Evolutionary conservation across 441 rosid species (phyloP).

Genomic region (Raphanus hybrid): DNA sequence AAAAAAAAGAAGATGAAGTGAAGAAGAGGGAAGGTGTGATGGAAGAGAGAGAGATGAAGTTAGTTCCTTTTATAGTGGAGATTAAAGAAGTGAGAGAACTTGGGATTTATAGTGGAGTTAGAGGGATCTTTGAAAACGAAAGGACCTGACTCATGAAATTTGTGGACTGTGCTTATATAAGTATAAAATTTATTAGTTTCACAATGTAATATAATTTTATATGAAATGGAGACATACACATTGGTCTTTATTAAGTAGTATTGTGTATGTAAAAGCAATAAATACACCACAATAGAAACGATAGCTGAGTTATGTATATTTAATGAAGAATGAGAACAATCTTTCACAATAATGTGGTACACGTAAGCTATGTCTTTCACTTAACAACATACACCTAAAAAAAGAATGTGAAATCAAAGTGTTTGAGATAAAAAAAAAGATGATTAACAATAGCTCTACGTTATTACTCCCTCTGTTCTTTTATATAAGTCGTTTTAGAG

Average conservation of each 20-base stretch:
- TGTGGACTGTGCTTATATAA: constrained; percentile 29
- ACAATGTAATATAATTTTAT: neutral
- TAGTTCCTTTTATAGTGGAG: constrained; percentile 34
- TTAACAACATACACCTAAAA: constrained; percentile 10
- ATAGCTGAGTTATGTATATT: constrained; percentile 4
- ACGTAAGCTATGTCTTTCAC: constrained; percentile 14
- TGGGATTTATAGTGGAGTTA: constrained; percentile 31
- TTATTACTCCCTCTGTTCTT: too few species aligned
- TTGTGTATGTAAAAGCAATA: constrained; percentile 38
- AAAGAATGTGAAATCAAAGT: constrained; percentile 17
- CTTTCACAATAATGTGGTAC: constrained; percentile 16
- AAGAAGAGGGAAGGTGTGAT: constrained; percentile 10
- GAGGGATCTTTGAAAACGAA: constrained; percentile 37
- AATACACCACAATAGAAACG: constrained; percentile 14
- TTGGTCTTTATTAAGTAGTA: constrained; percentile 2
- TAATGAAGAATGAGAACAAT: constrained; percentile 28
- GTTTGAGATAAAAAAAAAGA: too few species aligned
- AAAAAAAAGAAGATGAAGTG: constrained; percentile 10
- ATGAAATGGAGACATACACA: constrained; percentile 5
- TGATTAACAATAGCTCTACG: too few species aligned
- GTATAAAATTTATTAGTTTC: neutral
- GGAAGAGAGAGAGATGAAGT: constrained; percentile 24
- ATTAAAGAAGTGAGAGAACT: constrained; percentile 19
- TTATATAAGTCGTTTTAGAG: too few species aligned
- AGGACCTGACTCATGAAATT: constrained; percentile 20